A percentile compares a stretch with the other conserved stretches of the same genome.
phyloP scores from a whole-genome alignment of 2,329 filamentous ascomycete genomes.

The Madurella fahalii region DNA sequence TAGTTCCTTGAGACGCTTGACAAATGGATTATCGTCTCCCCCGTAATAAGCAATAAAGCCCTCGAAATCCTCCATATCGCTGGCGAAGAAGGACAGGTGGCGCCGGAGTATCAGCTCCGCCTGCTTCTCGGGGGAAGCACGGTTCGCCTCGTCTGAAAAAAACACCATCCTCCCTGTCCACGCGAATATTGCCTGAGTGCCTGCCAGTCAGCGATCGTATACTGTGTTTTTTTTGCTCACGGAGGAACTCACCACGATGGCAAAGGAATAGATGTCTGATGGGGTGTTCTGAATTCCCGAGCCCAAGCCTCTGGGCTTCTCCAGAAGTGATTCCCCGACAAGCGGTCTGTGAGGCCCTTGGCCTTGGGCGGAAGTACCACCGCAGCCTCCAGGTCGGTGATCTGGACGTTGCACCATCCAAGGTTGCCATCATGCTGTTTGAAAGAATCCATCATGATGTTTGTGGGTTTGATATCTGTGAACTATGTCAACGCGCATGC shows the following conservation, averaged over 20 bases:
- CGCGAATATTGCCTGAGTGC: slow-evolving; percentile 16
- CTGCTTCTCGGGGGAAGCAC: slow-evolving; percentile 16
- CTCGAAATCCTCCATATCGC: slow-evolving; percentile 15
- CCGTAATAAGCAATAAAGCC: slow-evolving; percentile 17
- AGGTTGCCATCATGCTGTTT: slow-evolving; percentile 10
- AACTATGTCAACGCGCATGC: slow-evolving; percentile 8
- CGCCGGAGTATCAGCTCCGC: slow-evolving; percentile 18
- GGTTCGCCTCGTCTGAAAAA: slow-evolving; percentile 15
- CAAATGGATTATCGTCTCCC: slow-evolving; percentile 13
- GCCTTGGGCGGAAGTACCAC: slow-evolving; percentile 15
- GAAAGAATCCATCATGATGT: slow-evolving; percentile 20
- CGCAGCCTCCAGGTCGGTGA: slow-evolving; percentile 18
- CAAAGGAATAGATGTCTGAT: slow-evolving; percentile 19
- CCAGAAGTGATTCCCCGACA: slow-evolving; percentile 18
- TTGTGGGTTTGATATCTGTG: slow-evolving; percentile 20
- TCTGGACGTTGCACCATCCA: slow-evolving; percentile 18
- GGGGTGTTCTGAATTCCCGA: slow-evolving; percentile 16
- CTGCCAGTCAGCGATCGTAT: slow-evolving; percentile 9
- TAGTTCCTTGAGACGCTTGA: slow-evolving; percentile 12
- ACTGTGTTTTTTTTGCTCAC: slow-evolving; percentile 2
- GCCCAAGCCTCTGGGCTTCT: slow-evolving; percentile 20
- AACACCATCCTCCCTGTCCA: slow-evolving; percentile 20
- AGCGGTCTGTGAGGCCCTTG: slow-evolving; percentile 18
- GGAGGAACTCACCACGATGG: slow-evolving; percentile 16
- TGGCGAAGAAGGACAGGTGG: slow-evolving; percentile 21